Conservation (phyloP, 2,329 filamentous ascomycete species). For the Neobulgaria alba region DNA sequence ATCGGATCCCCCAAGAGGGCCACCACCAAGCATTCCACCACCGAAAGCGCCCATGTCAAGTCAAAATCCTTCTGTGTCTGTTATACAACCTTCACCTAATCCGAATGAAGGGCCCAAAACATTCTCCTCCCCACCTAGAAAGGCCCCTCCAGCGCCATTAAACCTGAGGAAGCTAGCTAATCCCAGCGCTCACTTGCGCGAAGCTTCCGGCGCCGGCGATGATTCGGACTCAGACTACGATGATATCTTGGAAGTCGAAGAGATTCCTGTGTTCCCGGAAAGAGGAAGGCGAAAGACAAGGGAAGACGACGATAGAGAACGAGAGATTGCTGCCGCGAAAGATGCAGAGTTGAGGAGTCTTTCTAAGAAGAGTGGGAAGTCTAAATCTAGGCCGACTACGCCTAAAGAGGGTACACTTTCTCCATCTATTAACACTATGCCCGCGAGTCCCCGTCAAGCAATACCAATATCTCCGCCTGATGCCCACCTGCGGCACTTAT, state of each 20-base stretch:
- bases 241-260: slow-evolving; percentile 62
- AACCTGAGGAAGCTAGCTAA: slow-evolving; percentile 48
- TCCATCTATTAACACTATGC: slow-evolving; percentile 26
- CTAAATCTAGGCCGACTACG: slow-evolving; percentile 34
- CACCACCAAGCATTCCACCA: slow-evolving; percentile 22
- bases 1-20: slow-evolving; percentile 32
- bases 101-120: slow-evolving; percentile 41
- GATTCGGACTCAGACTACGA: slow-evolving; percentile 78
- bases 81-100: slow-evolving; percentile 33
- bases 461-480: slow-evolving; percentile 27
- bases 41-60: slow-evolving; percentile 20
- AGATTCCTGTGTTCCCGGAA: slow-evolving; percentile 44
- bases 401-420: slow-evolving; percentile 32
- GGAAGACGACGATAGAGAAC: slow-evolving; percentile 75
- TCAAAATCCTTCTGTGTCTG: slow-evolving; percentile 26
- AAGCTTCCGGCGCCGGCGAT: slow-evolving; percentile 40
- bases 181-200: slow-evolving; percentile 36
- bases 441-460: slow-evolving; percentile 32
- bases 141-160: slow-evolving; percentile 77
- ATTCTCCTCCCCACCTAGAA: slow-evolving; percentile 57
- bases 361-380: slow-evolving; percentile 63
- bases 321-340: slow-evolving; percentile 58
- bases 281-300: slow-evolving; percentile 76
- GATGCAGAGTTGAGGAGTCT: slow-evolving; percentile 63
- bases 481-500: slow-evolving; percentile 26